A percentile compares a stretch with the other conserved stretches of the same genome.
These are phyloP conservation scores for Naegleria gruberi DNA, from an alignment of 208 protist species.

Conservation along the genomic window DNA sequence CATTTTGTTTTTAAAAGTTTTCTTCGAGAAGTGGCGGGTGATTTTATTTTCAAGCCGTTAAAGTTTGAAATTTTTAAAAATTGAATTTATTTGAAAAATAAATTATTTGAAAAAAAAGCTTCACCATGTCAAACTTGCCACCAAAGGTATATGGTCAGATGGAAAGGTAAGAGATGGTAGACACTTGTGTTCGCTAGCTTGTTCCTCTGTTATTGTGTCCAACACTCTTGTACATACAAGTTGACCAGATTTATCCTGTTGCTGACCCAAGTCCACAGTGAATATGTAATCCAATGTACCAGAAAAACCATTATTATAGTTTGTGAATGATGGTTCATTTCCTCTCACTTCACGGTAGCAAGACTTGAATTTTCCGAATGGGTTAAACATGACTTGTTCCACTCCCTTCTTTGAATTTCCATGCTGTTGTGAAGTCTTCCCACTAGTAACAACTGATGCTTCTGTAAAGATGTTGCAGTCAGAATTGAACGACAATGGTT, in stretches of 20 bases:
- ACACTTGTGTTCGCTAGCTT: not conserved
- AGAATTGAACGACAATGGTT: no score
- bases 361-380: not conserved
- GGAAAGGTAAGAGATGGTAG: not conserved
- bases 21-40: no score
- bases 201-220: not conserved
- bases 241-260: not conserved
- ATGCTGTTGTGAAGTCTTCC: not conserved
- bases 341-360: not conserved
- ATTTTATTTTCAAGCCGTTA: no score
- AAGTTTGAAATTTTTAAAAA: no score
- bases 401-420: not conserved
- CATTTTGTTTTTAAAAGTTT: no score
- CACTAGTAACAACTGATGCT: no score
- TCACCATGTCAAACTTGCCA: no score
- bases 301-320: not conserved
- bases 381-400: no score
- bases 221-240: not conserved
- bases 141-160: not conserved
- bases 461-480: not conserved
- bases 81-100: no score
- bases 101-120: no score
- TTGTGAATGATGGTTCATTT: not conserved
- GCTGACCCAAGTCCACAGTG: not conserved
- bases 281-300: not conserved